Evolutionary conservation across 2,329 filamentous ascomycete genomes (phyloP).

Genomic region (Fusarium napiforme): DNA sequence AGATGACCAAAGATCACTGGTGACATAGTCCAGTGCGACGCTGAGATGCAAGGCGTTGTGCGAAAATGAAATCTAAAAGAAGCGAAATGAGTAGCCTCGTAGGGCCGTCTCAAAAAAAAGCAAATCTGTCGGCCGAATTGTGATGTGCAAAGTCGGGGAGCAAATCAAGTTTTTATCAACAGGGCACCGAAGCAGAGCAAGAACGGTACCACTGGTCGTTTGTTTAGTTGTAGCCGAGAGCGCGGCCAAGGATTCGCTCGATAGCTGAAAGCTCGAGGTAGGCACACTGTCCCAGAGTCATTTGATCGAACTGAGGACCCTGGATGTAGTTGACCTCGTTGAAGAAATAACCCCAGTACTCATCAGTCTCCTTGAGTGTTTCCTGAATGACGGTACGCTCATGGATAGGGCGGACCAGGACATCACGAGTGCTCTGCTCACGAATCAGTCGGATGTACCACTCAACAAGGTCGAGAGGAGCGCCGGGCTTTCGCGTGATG

Average conservation of each 20-base stretch:
- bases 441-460: slow-evolving; percentile 68
- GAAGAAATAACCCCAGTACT: slow-evolving; percentile 66
- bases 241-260: slow-evolving; percentile 60
- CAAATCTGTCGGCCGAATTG: not conserved
- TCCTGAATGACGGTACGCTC: slow-evolving; percentile 55
- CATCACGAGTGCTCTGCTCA: slow-evolving; percentile 59
- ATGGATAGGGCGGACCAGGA: slow-evolving; percentile 53
- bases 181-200: not conserved
- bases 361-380: slow-evolving; percentile 49
- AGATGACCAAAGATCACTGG: slow-evolving; percentile 2
- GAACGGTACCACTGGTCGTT: not conserved
- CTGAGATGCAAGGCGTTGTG: not conserved
- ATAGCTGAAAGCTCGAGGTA: slow-evolving; percentile 60
- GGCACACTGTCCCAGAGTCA: slow-evolving; percentile 61
- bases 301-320: slow-evolving; percentile 57
- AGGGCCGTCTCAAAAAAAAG: not conserved
- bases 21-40: not conserved
- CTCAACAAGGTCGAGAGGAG: slow-evolving; percentile 65
- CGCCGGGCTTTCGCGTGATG: slow-evolving; percentile 60
- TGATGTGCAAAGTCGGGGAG: not conserved
- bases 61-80: slow-evolving; percentile 14
- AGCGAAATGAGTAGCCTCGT: not conserved
- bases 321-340: slow-evolving; percentile 56
- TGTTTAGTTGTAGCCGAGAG: slow-evolving; percentile 41
- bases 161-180: not conserved